Evolutionary conservation across 371 early-diverging fungal species (phyloP).

Genomic region (Mortierella sp.): DNA sequence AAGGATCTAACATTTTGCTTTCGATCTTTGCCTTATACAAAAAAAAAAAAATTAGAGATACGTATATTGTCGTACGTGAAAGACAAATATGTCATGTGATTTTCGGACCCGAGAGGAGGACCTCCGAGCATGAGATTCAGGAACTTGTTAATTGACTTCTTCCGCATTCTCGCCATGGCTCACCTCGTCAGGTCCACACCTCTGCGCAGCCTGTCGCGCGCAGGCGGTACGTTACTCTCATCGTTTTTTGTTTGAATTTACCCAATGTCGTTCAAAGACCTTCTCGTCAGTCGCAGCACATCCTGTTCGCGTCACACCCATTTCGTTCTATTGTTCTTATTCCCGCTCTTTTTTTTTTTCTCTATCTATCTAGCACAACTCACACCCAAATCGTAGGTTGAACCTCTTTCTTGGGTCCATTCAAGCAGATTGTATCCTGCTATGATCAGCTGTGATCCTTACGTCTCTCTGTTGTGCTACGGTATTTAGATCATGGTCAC

Average conservation of each 20-base stretch:
- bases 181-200: constrained; percentile 35
- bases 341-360: too few species aligned
- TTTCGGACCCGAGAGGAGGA: too few species aligned
- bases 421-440: background rate
- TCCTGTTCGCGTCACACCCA: too few species aligned
- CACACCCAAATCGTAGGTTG: too few species aligned
- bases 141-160: background rate
- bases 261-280: too few species aligned
- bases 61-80: background rate
- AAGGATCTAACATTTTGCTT: constrained; percentile 9
- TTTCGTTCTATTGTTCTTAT: too few species aligned
- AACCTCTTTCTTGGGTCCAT: background rate
- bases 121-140: too few species aligned
- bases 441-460: background rate
- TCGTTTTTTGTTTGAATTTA: too few species aligned
- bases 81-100: too few species aligned
- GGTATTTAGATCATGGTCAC: constrained; percentile 37
- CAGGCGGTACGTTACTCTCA: constrained; percentile 19
- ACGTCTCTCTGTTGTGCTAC: background rate
- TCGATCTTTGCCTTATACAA: background rate
- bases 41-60: background rate
- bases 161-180: constrained; percentile 23
- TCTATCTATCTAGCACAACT: too few species aligned
- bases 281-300: too few species aligned
- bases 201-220: constrained; percentile 28